Percentiles rank a stretch among this genome's conserved stretches.
Conservation (phyloP, 495 filamentous ascomycete genomes). For the Beverwykella pulmonaria region DNA sequence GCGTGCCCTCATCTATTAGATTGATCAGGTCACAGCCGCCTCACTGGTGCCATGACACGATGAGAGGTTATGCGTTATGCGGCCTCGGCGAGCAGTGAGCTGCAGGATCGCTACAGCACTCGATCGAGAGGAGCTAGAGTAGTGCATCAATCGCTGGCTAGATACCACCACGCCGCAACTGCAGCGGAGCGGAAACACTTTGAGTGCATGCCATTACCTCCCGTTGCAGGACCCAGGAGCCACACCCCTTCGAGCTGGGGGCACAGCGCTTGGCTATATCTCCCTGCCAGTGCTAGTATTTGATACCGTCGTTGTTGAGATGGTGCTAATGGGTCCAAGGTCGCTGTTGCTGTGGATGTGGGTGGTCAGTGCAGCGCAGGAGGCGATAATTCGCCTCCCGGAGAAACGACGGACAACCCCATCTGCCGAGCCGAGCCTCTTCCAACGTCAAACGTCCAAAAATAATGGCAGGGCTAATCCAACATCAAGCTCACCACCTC, state of each 20-base stretch:
- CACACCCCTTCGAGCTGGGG: not conserved
- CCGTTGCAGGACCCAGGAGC: not conserved
- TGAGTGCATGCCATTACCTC: not conserved
- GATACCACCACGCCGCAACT: not conserved
- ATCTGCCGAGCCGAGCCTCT: not conserved
- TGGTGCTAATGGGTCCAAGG: not conserved
- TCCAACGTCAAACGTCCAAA: not conserved
- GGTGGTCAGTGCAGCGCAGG: not conserved
- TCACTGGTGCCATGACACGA: not conserved
- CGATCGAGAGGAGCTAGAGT: not conserved
- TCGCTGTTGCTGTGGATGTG: not conserved
- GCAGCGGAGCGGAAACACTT: not conserved
- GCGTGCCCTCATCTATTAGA: constrained; percentile 15
- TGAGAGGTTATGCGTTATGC: not conserved
- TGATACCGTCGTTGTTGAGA: not conserved
- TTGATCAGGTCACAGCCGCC: not conserved
- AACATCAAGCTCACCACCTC: not conserved
- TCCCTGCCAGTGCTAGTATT: not conserved
- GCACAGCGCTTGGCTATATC: not conserved
- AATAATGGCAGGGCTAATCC: not conserved
- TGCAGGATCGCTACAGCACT: not conserved
- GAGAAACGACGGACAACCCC: not conserved
- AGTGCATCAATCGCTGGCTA: not conserved
- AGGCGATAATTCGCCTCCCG: not conserved
- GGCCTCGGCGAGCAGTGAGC: not conserved